These are phyloP conservation scores for Bacterosira constricta DNA, from an alignment of 108 stramenopile species.

Conservation along the genomic window DNA sequence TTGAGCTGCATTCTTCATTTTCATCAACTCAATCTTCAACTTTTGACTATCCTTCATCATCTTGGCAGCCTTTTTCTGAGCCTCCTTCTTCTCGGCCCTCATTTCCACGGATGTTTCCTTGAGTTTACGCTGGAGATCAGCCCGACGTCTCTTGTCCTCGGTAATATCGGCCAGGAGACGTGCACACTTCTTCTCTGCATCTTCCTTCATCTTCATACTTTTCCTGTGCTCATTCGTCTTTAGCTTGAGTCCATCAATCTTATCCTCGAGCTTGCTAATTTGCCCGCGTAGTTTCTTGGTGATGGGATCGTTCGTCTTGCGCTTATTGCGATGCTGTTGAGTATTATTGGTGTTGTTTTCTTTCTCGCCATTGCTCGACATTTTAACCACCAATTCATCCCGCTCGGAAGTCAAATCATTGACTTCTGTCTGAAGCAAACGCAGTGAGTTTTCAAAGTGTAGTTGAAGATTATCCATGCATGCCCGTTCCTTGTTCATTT, in stretches of 20 bases:
- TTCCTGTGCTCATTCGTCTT: slow-evolving; percentile 57
- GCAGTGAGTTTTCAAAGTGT: slow-evolving; percentile 57
- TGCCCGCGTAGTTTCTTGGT: slow-evolving; percentile 46
- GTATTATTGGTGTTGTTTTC: slow-evolving; percentile 4
- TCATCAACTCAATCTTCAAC: slow-evolving; percentile 59
- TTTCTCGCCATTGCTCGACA: slow-evolving; percentile 14
- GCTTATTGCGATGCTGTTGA: slow-evolving; percentile 38
- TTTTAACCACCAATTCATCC: slow-evolving; percentile 26
- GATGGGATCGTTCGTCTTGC: slow-evolving; percentile 25
- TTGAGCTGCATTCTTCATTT: slow-evolving; percentile 56
- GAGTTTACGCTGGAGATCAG: slow-evolving; percentile 56
- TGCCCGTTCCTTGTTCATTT: slow-evolving; percentile 53
- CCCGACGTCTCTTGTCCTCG: slow-evolving; percentile 59
- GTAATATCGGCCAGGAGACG: slow-evolving; percentile 54
- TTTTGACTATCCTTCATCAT: slow-evolving; percentile 58
- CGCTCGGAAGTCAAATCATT: slow-evolving; percentile 51
- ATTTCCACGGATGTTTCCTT: slow-evolving; percentile 57
- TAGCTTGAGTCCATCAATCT: slow-evolving; percentile 52
- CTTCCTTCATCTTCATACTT: slow-evolving; percentile 51
- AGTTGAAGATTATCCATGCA: slow-evolving; percentile 51
- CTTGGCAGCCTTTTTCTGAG: slow-evolving; percentile 51
- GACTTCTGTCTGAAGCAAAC: slow-evolving; percentile 56
- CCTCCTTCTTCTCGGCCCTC: slow-evolving; percentile 58
- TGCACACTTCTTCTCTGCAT: slow-evolving; percentile 59
- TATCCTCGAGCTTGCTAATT: slow-evolving; percentile 38